phyloP scores from a whole-genome alignment of 441 rosid species.

The Dalechampia spathulata region DNA sequence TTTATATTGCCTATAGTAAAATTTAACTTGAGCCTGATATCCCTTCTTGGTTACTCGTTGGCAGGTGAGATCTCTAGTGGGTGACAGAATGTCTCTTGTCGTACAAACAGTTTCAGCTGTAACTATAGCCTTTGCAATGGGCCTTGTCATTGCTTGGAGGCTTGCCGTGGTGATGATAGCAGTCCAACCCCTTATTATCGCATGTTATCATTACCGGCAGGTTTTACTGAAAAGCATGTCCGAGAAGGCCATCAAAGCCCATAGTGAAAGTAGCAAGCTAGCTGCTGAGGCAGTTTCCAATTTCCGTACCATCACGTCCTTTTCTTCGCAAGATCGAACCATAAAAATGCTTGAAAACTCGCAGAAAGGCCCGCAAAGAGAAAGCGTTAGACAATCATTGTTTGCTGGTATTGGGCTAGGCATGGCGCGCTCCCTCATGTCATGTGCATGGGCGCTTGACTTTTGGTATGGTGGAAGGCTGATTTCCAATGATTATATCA shows the following conservation, averaged over 20 bases:
- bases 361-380: slow-evolving; percentile 47
- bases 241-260: slow-evolving; percentile 53
- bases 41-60: not conserved
- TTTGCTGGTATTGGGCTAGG: slow-evolving; percentile 65
- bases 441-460: slow-evolving; percentile 45
- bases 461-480: slow-evolving; percentile 77
- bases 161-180: slow-evolving; percentile 78
- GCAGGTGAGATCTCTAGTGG: slow-evolving; percentile 77
- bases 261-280: slow-evolving; percentile 60
- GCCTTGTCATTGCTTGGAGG: slow-evolving; percentile 73
- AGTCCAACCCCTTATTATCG: slow-evolving; percentile 52
- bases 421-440: slow-evolving; percentile 37
- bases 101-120: slow-evolving; percentile 67
- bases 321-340: slow-evolving; percentile 64
- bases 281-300: slow-evolving; percentile 70
- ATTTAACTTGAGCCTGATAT: not conserved
- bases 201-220: slow-evolving; percentile 46
- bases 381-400: slow-evolving; percentile 58
- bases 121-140: slow-evolving; percentile 58
- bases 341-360: slow-evolving; percentile 48
- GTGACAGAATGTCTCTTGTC: slow-evolving; percentile 54
- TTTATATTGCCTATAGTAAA: too few relatives aligned
- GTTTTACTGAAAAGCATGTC: slow-evolving; percentile 54
- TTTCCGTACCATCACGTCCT: slow-evolving; percentile 59
- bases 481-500: slow-evolving; percentile 41